Evolutionary conservation across 345 rosid species (phyloP).

Genomic region (Syzygium aqueum): DNA sequence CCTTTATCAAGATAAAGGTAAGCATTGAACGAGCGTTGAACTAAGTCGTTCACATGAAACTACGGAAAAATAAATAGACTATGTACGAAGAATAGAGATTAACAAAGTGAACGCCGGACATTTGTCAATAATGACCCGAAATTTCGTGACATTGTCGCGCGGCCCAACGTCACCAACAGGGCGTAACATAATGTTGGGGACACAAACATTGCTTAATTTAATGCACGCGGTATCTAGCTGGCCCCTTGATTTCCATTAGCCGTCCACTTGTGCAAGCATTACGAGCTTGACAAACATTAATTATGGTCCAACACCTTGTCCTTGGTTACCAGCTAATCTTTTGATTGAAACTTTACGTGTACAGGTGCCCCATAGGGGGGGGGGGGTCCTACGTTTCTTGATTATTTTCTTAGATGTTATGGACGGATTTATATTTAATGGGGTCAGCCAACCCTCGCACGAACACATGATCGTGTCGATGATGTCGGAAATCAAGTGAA

Average conservation of each 20-base stretch:
- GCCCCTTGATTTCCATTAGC: neutral
- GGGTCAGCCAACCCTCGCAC: neutral
- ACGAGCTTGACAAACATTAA: neutral
- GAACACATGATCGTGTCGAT: neutral
- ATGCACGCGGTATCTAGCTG: neutral
- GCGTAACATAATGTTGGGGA: neutral
- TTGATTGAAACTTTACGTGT: neutral
- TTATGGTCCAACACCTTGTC: neutral
- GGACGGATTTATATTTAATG: neutral
- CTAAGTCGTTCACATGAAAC: neutral
- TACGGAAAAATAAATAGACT: neutral
- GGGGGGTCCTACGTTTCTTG: neutral
- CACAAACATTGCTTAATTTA: neutral
- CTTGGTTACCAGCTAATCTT: neutral
- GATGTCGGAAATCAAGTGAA: neutral
- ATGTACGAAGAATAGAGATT: neutral
- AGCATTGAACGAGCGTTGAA: neutral
- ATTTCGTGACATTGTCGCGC: neutral
- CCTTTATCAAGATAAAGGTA: neutral
- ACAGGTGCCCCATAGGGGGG: neutral
- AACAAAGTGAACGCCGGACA: neutral
- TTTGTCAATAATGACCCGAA: neutral
- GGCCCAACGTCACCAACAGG: neutral
- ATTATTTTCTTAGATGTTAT: neutral
- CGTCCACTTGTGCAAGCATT: neutral